Base-by-base conservation (phyloP, 2,329 filamentous ascomycete species). In the Cyphellophora attinorum region DNA sequence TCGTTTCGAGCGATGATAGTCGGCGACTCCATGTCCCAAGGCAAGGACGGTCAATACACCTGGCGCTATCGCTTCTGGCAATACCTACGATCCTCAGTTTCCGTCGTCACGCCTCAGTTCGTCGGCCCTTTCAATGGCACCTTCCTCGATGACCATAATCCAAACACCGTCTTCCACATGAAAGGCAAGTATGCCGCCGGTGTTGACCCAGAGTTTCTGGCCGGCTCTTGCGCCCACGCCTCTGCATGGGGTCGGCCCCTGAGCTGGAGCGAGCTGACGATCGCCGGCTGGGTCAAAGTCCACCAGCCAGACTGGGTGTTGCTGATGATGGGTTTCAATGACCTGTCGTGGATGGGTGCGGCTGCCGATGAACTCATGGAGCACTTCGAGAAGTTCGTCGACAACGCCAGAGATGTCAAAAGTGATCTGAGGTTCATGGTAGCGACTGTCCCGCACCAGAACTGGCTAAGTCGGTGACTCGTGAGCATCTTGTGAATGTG, bases 311-410 rank as follows among this genome's bases (percentile, higher is more conserved):
- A 29, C 27, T 16, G 15, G 27, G 18, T 29, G 4, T 16, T 29
- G 11, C 27, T 29, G 5, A 29, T 29, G 27, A 13, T 29, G 27
- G 27, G 27, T 10, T 29, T 29, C 27, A 29, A 29, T 29, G 27
- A 29, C 27, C 27, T 29, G 3, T 13, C 14, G 14, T 29, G 27
- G 27, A 15, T 14, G 10, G 15, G 18, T 16, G 18, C 14, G 10
- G 27, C 15, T 29, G 27, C 27, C 27, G 5, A 12, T 11, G 27
- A 16, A 4, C 4, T 12, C 10, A 12, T 29, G 3, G 27, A 29
- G 27, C 15, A 16, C 27, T 15, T 29, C n/a, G 27, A 29, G 27
- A 29, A 13, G n/a, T 11, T 29, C 6, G 18, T 29, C 27, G n/a
- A 13, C 3, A 29, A 29, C 18, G 27, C 27, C 6, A 13, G 27